Conservation (phyloP, 2,329 filamentous ascomycete genomes). For the Botrytis fabae region DNA sequence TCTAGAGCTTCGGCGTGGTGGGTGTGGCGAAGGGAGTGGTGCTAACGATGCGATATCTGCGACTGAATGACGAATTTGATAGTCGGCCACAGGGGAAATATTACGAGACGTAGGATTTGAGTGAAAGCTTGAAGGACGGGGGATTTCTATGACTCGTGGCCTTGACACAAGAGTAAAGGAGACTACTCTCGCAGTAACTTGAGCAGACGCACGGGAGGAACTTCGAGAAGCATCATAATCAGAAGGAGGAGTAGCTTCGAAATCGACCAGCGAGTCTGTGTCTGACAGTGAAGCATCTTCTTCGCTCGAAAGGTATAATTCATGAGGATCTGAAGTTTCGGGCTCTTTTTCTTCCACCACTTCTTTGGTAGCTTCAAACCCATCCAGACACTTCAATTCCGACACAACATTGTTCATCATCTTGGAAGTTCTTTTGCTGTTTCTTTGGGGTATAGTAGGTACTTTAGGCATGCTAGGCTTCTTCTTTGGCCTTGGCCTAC, state of each 20-base stretch:
- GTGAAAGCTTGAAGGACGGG: slow-evolving; percentile 5
- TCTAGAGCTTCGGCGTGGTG: slow-evolving; percentile 13
- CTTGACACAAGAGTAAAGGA: slow-evolving; percentile 61
- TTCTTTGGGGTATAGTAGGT: slow-evolving; percentile 34
- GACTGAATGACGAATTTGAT: slow-evolving; percentile 19
- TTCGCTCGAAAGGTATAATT: slow-evolving; percentile 64
- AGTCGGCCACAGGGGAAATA: slow-evolving; percentile 4
- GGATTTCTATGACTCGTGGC: slow-evolving; percentile 51
- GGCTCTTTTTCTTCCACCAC: slow-evolving; percentile 25
- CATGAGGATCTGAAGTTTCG: slow-evolving; percentile 48
- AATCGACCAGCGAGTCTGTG: slow-evolving; percentile 54
- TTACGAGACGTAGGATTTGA: slow-evolving; percentile 18
- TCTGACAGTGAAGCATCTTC: slow-evolving; percentile 65
- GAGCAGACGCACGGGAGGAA: slow-evolving; percentile 42
- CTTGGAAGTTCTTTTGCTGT: slow-evolving; percentile 34
- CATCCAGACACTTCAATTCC: slow-evolving; percentile 36
- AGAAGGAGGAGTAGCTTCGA: slow-evolving; percentile 36
- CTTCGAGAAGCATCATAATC: slow-evolving; percentile 41
- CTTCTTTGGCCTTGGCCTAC: slow-evolving; percentile 32
- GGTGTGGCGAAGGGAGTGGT: slow-evolving; percentile 4
- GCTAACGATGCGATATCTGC: slow-evolving; percentile 13
- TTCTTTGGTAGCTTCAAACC: slow-evolving; percentile 27
- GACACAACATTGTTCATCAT: slow-evolving; percentile 35
- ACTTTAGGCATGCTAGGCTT: slow-evolving; percentile 28
- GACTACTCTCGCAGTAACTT: slow-evolving; percentile 59